Base-by-base conservation (phyloP, 2,329 filamentous ascomycete genomes). In the Monilinia fructicola region DNA sequence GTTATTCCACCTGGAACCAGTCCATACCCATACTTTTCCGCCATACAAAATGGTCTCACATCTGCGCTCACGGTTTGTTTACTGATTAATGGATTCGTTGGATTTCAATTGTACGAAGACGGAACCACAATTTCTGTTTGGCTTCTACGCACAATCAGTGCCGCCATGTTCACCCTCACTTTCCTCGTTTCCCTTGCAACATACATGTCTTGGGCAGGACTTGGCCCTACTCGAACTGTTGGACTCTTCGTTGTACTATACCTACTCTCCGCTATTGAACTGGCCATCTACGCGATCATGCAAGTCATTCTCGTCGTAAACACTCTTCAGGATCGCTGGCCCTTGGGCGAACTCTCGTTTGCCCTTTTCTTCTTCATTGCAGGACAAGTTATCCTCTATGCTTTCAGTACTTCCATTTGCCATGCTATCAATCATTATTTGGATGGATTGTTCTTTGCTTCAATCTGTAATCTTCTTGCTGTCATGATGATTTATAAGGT, bases 401-500 rank as follows among this genome's bases (percentile, higher is more conserved):
- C 90, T 31, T 92, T 97, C 76, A 95, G 92, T 80, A 84, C 89
- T 71, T 87, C 84, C 70, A 93, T 99, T 74, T 99, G 95, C 81
- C 84, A 89, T 62, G 86, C 87, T 56, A 87, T 93, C 50, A 88
- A 92, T 78, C 95, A 99, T 78, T 99, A 98, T 77, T 80, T 99
- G 59, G 95, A 99, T 75, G 94, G 94, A 0, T 80, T 98, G 58
- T 96, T 98, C 81, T 93, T 99, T 76, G 92, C 93, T 5, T 97
- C 94, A 0, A 88, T 94, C 65, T 95, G 93, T 82, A 99, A 99
- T 76, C 80, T 99, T 54, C 82, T 99, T 54, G 92, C 89, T 16
- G 94, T 99, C 69, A 99, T 99, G 95, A 99, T 98, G 95, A 89
- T 99, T 48, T 99, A 99, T 85, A 99, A 99, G 90, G 92, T 89